phyloP scores from a whole-genome alignment of 768 basidiomycete genomes.

The Kwoniella dendrophila region DNA sequence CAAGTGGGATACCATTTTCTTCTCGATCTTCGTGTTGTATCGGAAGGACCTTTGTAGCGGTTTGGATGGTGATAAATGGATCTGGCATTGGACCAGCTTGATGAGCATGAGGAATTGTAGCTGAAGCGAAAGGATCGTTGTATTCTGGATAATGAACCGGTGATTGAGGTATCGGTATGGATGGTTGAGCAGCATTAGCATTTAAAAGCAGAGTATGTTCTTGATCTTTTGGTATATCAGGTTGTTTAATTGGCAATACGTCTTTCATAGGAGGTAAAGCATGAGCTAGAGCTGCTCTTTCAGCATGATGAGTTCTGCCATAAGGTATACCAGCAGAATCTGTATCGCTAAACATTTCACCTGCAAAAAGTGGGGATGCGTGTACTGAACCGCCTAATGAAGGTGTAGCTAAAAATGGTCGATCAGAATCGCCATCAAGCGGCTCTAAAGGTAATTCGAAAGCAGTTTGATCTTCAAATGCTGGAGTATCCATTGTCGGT shows the following conservation, averaged over 20 bases:
- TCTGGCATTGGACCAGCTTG: constrained; percentile 52
- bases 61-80: constrained; percentile 54
- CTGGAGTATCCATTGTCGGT: constrained; percentile 42
- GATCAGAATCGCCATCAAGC: constrained; percentile 21
- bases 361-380: constrained; percentile 35
- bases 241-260: constrained; percentile 32
- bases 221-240: constrained; percentile 34
- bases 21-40: constrained; percentile 17
- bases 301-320: constrained; percentile 50
- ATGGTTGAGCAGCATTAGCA: constrained; percentile 45
- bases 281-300: constrained; percentile 46
- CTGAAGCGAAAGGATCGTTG: constrained; percentile 23
- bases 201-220: constrained; percentile 45
- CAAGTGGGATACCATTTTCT: constrained; percentile 50
- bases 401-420: constrained; percentile 46
- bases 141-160: constrained; percentile 17
- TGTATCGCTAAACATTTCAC: constrained; percentile 26
- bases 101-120: constrained; percentile 32
- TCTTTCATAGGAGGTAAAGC: constrained; percentile 27
- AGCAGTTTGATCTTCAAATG: constrained; percentile 36
- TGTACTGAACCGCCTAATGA: constrained; percentile 43
- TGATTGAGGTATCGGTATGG: constrained; percentile 21
- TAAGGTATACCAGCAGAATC: constrained; percentile 48
- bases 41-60: constrained; percentile 42
- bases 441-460: constrained; percentile 31